Evolutionary conservation across 2,329 filamentous ascomycete genomes (phyloP).

Genomic region (Cadophora sp.): DNA sequence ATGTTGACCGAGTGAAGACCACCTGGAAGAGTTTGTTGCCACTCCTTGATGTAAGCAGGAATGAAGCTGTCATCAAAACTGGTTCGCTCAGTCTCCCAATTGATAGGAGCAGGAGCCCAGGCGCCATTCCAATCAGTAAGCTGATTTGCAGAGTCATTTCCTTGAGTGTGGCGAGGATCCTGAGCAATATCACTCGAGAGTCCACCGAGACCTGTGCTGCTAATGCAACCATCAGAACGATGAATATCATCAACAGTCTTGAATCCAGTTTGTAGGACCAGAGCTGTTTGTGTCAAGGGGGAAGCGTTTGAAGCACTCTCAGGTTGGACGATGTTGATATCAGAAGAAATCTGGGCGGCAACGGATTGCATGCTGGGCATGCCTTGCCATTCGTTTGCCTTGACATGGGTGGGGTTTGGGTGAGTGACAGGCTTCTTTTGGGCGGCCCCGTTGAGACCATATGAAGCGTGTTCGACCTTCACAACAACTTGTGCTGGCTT

Average conservation of each 20-base stretch:
- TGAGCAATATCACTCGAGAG: background rate
- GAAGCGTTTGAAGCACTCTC: background rate
- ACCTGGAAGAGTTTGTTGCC: slow-evolving; percentile 32
- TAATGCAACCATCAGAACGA: slow-evolving; percentile 27
- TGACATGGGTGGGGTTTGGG: background rate
- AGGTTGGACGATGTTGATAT: slow-evolving; percentile 13
- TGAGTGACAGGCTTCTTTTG: background rate
- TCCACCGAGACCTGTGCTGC: slow-evolving; percentile 17
- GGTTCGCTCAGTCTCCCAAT: slow-evolving; percentile 39
- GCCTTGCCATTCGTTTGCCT: slow-evolving; percentile 9
- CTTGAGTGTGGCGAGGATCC: slow-evolving; percentile 35
- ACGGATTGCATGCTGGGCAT: slow-evolving; percentile 8
- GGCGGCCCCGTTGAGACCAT: background rate
- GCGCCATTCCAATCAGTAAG: slow-evolving; percentile 39
- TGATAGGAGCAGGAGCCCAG: slow-evolving; percentile 34
- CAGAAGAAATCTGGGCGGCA: slow-evolving; percentile 12
- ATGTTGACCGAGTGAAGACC: slow-evolving; percentile 25
- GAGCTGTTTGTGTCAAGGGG: slow-evolving; percentile 24
- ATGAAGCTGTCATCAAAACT: slow-evolving; percentile 37
- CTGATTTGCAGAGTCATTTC: slow-evolving; percentile 28
- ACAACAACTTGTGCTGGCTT: slow-evolving; percentile 7
- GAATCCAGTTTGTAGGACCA: slow-evolving; percentile 22
- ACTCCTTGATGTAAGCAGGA: slow-evolving; percentile 40
- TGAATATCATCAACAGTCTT: slow-evolving; percentile 11
- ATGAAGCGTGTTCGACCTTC: background rate